Percentiles rank a stretch among this genome's conserved stretches.
Conservation (phyloP, 2,329 filamentous ascomycete species). For the Sclerotinia minor region DNA sequence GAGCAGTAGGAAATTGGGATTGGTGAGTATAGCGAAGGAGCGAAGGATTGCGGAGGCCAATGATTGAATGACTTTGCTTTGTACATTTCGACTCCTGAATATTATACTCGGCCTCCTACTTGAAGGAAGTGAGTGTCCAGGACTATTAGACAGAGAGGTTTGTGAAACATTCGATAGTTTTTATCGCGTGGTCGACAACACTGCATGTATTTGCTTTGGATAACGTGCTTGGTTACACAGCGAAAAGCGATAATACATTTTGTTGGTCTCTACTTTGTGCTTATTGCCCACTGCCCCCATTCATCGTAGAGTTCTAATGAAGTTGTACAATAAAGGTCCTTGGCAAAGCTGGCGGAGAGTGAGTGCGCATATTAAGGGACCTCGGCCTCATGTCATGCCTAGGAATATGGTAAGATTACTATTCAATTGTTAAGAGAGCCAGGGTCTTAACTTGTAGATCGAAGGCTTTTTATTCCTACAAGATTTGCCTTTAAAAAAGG, state of each 20-base stretch:
- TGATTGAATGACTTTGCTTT: neutral
- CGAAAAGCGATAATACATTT: neutral
- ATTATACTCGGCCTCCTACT: neutral
- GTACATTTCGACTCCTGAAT: neutral
- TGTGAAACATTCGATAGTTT: neutral
- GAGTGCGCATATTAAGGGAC: neutral
- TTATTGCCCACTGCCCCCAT: slow-evolving; percentile 9
- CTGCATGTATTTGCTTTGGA: neutral
- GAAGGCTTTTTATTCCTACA: neutral
- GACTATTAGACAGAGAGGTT: too few relatives aligned
- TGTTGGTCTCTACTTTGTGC: slow-evolving; percentile 2
- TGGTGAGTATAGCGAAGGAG: slow-evolving; percentile 11
- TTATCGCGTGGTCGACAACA: neutral
- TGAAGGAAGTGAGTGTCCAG: neutral
- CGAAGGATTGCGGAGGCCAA: slow-evolving; percentile 5
- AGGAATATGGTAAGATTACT: slow-evolving; percentile 14
- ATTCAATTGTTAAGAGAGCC: neutral
- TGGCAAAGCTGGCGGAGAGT: neutral
- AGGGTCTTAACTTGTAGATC: neutral
- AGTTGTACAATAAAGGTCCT: neutral
- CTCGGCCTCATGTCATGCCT: slow-evolving; percentile 7
- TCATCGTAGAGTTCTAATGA: neutral
- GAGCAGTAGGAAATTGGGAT: neutral
- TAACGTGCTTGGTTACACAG: neutral
- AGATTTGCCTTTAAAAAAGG: neutral